Conservation (phyloP, 148 eudicot species). For the Vaccinium vitisidaea region DNA sequence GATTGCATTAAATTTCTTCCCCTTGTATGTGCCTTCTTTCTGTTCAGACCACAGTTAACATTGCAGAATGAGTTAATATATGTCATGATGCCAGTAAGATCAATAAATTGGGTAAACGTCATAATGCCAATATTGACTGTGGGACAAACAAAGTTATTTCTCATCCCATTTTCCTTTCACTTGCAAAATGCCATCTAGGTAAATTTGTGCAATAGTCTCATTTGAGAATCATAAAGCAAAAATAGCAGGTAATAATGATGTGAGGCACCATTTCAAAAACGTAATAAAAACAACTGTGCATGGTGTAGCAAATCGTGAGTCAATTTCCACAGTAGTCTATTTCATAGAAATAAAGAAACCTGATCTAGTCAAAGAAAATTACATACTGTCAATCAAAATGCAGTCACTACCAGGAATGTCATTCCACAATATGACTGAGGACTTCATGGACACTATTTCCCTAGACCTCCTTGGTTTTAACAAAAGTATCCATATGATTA, state of each 20-base stretch:
- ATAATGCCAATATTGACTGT: not conserved
- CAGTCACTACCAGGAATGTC: not conserved
- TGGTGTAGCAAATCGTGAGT: not conserved
- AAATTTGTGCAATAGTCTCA: not conserved
- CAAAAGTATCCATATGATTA: not conserved
- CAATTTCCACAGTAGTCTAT: not conserved
- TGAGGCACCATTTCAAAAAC: not conserved
- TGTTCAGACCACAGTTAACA: conserved; percentile 31
- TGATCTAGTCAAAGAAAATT: not conserved
- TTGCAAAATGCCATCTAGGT: not conserved
- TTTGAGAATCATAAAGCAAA: not conserved
- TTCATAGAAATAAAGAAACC: not conserved
- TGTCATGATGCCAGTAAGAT: not conserved
- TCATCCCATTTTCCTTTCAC: not conserved
- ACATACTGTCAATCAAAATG: not conserved
- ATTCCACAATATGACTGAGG: not conserved
- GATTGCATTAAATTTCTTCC: conserved; percentile 95
- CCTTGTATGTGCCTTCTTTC: conserved; percentile 98
- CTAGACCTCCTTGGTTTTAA: not conserved
- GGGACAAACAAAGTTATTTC: not conserved
- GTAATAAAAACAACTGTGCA: not conserved
- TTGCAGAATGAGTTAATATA: not conserved
- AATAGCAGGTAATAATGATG: not conserved
- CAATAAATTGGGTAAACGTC: not conserved
- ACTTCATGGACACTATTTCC: not conserved